Evolutionary conservation across 768 basidiomycete genomes (phyloP), one percentile per base, ranked within the genome.

Genomic region (Leucocoprinus sp.): DNA sequence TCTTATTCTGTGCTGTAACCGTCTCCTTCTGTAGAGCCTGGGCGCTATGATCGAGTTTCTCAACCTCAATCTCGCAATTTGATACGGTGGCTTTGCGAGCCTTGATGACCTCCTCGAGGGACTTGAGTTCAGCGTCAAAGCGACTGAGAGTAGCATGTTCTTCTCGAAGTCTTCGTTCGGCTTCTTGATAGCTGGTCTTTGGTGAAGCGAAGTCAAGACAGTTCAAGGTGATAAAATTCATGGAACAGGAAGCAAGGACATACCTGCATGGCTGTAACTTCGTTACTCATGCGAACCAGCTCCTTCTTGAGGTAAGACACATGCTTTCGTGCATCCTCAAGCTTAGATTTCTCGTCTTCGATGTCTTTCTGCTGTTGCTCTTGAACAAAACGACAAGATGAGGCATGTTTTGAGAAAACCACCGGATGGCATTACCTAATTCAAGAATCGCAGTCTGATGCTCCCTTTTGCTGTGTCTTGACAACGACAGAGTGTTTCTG

Each of bases 381-480:
- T 92, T 53, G 49, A 29, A 38, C 45, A 21, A 49, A 27, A 37
- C 37, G 46, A 28, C 14, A 34, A 52, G 14, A 45, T 54, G 43
- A 55, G 42, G 34, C 21, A 14, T 18, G 28, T 8, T 11, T 26
- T 11, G 1, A 8, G 2, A n/a, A 8, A 24, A n/a, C 24, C 8
- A 8, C 36, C 5, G 19, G 17, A 11, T 28, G n/a, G n/a, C 18
- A 11, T 31, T 52, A 95, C 93, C 86, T n/a, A 91, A 68, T 57
- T 98, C 95, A 6, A 98, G 75, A 23, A 72, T 72, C 1, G 83
- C 84, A 0, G 91, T 90, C 57, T 97, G 93, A 18, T 86, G 70
- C 48, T 93, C 92, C n/a, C 66, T 88, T 92, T 57, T 96, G 92
- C 52, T 83, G 76, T 7, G 78, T 78, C 67, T 97, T 98, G 50